Conservation (phyloP, 192 early-diverging fungal species). For the Podila horticola region DNA sequence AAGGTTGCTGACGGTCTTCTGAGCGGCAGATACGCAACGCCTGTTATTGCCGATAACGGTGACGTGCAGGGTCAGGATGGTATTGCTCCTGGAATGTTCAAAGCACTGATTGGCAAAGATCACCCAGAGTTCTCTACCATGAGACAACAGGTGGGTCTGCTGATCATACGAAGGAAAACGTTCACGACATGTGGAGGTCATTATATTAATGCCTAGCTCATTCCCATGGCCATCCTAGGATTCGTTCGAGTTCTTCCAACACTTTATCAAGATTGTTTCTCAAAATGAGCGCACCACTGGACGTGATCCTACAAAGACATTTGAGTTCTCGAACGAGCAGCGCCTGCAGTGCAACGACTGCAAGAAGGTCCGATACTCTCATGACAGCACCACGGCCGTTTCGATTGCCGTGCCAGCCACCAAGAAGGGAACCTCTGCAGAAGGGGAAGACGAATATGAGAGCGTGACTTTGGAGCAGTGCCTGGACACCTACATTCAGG, state of each 20-base stretch:
- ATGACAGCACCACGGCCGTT: slow-evolving; percentile 59
- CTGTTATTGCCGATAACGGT: slow-evolving; percentile 55
- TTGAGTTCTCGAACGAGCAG: slow-evolving; percentile 85
- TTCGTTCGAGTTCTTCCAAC: slow-evolving; percentile 93
- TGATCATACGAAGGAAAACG: background rate
- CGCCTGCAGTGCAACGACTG: slow-evolving; percentile 90
- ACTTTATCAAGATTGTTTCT: slow-evolving; percentile 77
- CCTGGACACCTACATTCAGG: slow-evolving; percentile 64
- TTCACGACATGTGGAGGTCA: background rate
- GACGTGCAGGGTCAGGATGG: slow-evolving; percentile 76
- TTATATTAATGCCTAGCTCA: slow-evolving; percentile 6
- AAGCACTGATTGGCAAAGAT: slow-evolving; percentile 84
- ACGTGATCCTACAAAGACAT: slow-evolving; percentile 80
- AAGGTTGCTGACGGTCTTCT: slow-evolving; percentile 93
- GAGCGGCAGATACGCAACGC: slow-evolving; percentile 85
- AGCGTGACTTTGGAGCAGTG: slow-evolving; percentile 73
- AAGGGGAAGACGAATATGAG: slow-evolving; percentile 56
- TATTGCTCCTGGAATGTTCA: slow-evolving; percentile 93
- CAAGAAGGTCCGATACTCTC: slow-evolving; percentile 81
- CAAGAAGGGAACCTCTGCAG: slow-evolving; percentile 33
- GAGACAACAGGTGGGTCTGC: slow-evolving; percentile 81
- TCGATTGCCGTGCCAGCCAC: slow-evolving; percentile 79
- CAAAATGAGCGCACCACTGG: slow-evolving; percentile 77
- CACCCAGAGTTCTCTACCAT: slow-evolving; percentile 97
- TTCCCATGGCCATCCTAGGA: slow-evolving; percentile 55